These are phyloP conservation scores for Gracilaria gracilis DNA, from an alignment of 23 red algal genomes.

Conservation along the genomic window DNA sequence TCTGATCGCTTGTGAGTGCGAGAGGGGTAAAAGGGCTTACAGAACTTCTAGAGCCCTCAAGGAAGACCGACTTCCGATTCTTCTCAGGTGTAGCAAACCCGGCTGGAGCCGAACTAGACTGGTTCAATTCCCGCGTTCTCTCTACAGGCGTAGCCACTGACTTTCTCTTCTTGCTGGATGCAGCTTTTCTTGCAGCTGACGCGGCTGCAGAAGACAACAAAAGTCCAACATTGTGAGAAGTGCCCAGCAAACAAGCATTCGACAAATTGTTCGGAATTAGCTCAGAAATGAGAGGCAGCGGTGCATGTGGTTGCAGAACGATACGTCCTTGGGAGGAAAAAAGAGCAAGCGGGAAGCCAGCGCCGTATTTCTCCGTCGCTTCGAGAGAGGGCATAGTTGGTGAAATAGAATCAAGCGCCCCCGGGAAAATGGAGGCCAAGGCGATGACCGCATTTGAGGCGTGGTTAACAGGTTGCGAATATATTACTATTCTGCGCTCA, in stretches of 20 bases:
- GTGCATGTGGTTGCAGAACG: conserved; percentile 87
- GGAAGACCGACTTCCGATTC: neutral
- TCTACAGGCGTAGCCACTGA: conserved; percentile 19
- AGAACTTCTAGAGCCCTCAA: neutral
- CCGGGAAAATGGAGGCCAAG: conserved; percentile 76
- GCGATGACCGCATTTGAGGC: conserved; percentile 82
- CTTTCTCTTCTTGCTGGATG: conserved; percentile 17
- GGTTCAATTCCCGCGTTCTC: neutral
- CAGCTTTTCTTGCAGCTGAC: conserved; percentile 45
- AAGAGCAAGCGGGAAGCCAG: conserved; percentile 76
- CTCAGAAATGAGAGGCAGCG: conserved; percentile 73
- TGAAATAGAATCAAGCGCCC: conserved; percentile 75
- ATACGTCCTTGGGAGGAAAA: conserved; percentile 59
- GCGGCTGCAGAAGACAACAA: conserved; percentile 73
- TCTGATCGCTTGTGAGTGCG: neutral
- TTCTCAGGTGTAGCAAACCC: conserved; percentile 9
- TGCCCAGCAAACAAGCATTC: conserved; percentile 71
- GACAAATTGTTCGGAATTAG: conserved; percentile 63
- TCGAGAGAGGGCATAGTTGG: conserved; percentile 40
- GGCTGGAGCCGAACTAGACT: conserved; percentile 9
- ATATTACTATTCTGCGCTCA: conserved; percentile 78
- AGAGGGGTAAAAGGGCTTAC: conserved; percentile 20
- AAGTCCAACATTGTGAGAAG: conserved; percentile 77
- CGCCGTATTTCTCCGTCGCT: neutral
- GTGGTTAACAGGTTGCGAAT: conserved; percentile 71